A percentile compares a stretch with the other conserved stretches of the same genome.
These are phyloP conservation scores for Coniella vitis DNA, from an alignment of 2,329 filamentous ascomycete species.

Conservation along the genomic window DNA sequence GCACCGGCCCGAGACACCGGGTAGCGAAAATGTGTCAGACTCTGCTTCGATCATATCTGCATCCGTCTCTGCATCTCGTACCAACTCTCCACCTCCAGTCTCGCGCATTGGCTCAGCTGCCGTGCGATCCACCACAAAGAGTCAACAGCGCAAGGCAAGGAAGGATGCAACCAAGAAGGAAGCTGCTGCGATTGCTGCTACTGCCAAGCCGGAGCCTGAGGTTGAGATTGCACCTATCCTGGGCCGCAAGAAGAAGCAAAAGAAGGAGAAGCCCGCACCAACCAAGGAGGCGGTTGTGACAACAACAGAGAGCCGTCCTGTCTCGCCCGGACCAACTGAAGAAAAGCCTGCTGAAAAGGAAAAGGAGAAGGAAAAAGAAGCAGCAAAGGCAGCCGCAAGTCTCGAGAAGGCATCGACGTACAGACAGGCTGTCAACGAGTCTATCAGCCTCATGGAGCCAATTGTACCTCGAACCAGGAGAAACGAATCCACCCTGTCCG, in stretches of 20 bases:
- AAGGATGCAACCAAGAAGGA: constrained; percentile 62
- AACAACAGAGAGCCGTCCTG: constrained; percentile 9
- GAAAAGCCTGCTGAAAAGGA: constrained; percentile 11
- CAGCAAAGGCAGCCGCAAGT: not conserved
- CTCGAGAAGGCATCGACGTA: constrained; percentile 13
- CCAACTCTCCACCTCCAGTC: constrained; percentile 60
- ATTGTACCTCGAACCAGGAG: constrained; percentile 9
- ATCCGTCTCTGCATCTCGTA: constrained; percentile 60
- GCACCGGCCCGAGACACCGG: constrained; percentile 63
- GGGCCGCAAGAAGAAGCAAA: constrained; percentile 78
- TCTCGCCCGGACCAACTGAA: constrained; percentile 6
- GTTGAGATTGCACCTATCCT: constrained; percentile 63
- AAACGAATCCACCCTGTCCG: constrained; percentile 7
- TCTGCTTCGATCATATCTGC: constrained; percentile 67
- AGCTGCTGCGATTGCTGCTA: constrained; percentile 42
- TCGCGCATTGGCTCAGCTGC: constrained; percentile 62
- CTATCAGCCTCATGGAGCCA: constrained; percentile 14
- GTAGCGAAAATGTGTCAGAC: constrained; percentile 65
- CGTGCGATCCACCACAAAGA: constrained; percentile 66
- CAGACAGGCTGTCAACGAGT: constrained; percentile 17
- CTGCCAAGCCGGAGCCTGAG: constrained; percentile 44
- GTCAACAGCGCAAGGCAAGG: constrained; percentile 69
- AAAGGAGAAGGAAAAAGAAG: too few relatives aligned
- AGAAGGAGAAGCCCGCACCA: constrained; percentile 56
- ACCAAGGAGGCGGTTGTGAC: constrained; percentile 18